Conservation (phyloP, 805 yeast species). For the Clavispora santaluciae region DNA sequence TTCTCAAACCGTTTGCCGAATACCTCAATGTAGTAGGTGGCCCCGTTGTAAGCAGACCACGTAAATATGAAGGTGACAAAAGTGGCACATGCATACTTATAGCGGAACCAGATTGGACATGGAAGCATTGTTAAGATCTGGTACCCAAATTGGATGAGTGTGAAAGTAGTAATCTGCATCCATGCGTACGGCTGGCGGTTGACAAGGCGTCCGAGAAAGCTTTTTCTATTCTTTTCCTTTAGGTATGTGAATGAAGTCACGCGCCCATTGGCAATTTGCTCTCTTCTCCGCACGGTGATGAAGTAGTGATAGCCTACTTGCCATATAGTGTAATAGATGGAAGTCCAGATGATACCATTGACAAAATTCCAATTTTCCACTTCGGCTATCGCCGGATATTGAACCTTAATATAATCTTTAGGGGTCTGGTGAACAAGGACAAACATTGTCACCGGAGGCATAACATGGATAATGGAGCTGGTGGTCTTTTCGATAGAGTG, state of each 20-base stretch:
- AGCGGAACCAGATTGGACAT: slow-evolving; percentile 83
- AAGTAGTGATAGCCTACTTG: slow-evolving; percentile 87
- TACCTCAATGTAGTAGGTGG: slow-evolving; percentile 86
- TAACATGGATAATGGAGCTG: slow-evolving; percentile 80
- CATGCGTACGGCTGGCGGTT: slow-evolving; percentile 74
- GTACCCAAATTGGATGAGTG: slow-evolving; percentile 79
- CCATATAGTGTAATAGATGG: slow-evolving; percentile 82
- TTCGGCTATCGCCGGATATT: slow-evolving; percentile 80
- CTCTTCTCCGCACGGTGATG: slow-evolving; percentile 74
- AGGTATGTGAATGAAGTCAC: slow-evolving; percentile 85
- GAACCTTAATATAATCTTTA: slow-evolving; percentile 41
- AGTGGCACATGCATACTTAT: slow-evolving; percentile 58
- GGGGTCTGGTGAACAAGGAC: slow-evolving; percentile 78
- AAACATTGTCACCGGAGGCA: slow-evolving; percentile 86
- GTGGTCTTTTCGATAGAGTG: slow-evolving; percentile 93
- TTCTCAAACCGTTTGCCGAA: slow-evolving; percentile 88
- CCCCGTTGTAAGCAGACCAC: slow-evolving; percentile 87
- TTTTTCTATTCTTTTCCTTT: slow-evolving; percentile 63
- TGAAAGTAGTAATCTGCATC: slow-evolving; percentile 84
- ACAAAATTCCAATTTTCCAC: slow-evolving; percentile 64
- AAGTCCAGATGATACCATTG: slow-evolving; percentile 71
- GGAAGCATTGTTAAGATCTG: slow-evolving; percentile 83
- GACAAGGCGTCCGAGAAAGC: slow-evolving; percentile 68
- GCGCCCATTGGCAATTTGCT: slow-evolving; percentile 78
- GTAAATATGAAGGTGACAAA: slow-evolving; percentile 72